phyloP scores from a whole-genome alignment of 1,139 yeast species.

The Pichia sp. region DNA sequence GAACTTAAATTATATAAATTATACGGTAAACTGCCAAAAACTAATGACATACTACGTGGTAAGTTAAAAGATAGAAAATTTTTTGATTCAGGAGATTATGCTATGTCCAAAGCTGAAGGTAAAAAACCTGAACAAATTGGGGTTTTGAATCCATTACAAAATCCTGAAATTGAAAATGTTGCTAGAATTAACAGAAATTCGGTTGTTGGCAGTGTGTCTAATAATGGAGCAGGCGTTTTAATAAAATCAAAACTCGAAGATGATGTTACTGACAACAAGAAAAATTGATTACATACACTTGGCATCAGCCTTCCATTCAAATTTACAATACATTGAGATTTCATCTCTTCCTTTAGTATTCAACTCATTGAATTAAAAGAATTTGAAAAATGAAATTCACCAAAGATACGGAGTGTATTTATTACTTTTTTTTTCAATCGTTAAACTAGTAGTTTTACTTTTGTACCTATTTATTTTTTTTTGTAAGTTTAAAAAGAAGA shows the following conservation, averaged over 20 bases:
- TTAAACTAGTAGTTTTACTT: not conserved
- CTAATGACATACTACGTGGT: constrained; percentile 72
- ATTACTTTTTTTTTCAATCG: not conserved
- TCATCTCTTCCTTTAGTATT: no score
- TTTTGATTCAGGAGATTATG: constrained; percentile 97
- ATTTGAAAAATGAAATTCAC: not conserved
- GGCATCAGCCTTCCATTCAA: not conserved
- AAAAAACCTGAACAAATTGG: constrained; percentile 24
- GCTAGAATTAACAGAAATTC: constrained; percentile 32
- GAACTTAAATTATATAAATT: constrained; percentile 65
- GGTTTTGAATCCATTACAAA: constrained; percentile 26
- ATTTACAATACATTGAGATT: not conserved
- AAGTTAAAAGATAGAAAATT: constrained; percentile 85
- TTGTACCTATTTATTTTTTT: no score
- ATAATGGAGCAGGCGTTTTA: not conserved
- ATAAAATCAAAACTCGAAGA: constrained; percentile 29
- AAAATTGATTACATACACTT: not conserved
- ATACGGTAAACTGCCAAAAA: constrained; percentile 86
- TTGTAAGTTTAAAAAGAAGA: no score
- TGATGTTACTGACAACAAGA: constrained; percentile 17
- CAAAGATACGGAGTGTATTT: not conserved
- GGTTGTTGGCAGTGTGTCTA: constrained; percentile 24
- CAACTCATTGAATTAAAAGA: not conserved
- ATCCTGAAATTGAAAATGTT: constrained; percentile 30
- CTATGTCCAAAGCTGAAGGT: constrained; percentile 64